Evolutionary conservation across 345 rosid species (phyloP), one percentile per base, ranked within the genome.

Genomic region (Toxicodendron radicans): DNA sequence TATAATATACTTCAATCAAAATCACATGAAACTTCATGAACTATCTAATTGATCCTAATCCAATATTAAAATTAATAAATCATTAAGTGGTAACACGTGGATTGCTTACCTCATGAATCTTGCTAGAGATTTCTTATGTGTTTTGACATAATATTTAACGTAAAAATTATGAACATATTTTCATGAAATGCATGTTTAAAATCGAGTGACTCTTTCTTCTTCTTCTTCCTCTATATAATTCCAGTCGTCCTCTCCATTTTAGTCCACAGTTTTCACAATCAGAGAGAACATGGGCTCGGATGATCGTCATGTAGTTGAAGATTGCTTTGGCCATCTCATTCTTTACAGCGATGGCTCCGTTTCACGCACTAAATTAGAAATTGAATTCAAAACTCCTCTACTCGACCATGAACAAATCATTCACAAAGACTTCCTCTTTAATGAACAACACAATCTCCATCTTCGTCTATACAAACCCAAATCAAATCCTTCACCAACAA

Each of bases 271-370:
- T 13, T 35, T 16, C 7, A 33, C 21, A 35, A 33, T 33, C 33
- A 38, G 13, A 21, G 13, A 3, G 9, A 45, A 68, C 35, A 79
- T 79, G 81, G 79, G 77, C 21, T 79, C 81, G 2, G 46, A 8
- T 38, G 43, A 68, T 58, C 83, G 81, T 21, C 75, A 64, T 8
- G 66, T 79, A 23, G 73, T 79, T 20, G 83, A 83, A 68, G 81
- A 83, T 16, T 83, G 79, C 75, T 64, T 75, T 49, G 81, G 79
- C 10, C 73, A 74, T 14, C 78, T 83, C 61, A 80, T 77, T 24
- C 74, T 80, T 59, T 77, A 66, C 3, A 79, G 79, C 24, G 79
- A 83, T 56, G 86, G 79, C 53, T 33, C 75, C 35, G 17, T 64
- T 69, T 32, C 11, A 33, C 63, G 84, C 21, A 30, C 70, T 70